Evolutionary conservation across 257 asterid species (phyloP).

Genomic region (Solanum clarkiae): DNA sequence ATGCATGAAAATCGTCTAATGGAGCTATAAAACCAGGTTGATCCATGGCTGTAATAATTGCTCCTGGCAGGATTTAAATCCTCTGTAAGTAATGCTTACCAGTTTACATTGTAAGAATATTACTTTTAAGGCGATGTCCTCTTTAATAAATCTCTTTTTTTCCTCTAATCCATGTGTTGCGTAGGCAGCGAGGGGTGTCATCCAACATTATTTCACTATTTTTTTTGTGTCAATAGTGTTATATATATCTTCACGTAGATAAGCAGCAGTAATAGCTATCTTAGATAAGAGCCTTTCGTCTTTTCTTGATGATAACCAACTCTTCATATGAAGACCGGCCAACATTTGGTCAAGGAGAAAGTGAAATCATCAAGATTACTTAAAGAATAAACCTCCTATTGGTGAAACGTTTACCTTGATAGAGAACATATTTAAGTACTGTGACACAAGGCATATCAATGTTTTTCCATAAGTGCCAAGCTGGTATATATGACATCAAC

Average conservation of each 20-base stretch:
- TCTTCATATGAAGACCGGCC: background rate
- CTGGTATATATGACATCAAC: background rate
- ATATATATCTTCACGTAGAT: background rate
- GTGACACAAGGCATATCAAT: background rate
- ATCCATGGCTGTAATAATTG: background rate
- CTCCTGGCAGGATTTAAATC: background rate
- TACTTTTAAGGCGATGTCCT: background rate
- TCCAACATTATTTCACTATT: background rate
- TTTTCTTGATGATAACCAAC: background rate
- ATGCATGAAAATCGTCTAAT: background rate
- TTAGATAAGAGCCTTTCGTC: background rate
- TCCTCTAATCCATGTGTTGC: background rate
- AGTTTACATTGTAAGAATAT: background rate
- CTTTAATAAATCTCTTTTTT: background rate
- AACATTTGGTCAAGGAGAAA: background rate
- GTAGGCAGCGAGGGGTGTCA: background rate
- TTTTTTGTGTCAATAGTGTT: background rate
- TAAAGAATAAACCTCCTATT: background rate
- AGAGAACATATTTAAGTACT: background rate
- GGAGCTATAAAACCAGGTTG: background rate
- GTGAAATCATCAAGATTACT: background rate
- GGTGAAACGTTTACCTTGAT: background rate
- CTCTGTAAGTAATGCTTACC: background rate
- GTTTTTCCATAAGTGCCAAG: background rate
- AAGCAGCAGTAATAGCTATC: background rate